Base-by-base conservation (phyloP, 768 basidiomycete genomes). In the Pleurotus sapidus region DNA sequence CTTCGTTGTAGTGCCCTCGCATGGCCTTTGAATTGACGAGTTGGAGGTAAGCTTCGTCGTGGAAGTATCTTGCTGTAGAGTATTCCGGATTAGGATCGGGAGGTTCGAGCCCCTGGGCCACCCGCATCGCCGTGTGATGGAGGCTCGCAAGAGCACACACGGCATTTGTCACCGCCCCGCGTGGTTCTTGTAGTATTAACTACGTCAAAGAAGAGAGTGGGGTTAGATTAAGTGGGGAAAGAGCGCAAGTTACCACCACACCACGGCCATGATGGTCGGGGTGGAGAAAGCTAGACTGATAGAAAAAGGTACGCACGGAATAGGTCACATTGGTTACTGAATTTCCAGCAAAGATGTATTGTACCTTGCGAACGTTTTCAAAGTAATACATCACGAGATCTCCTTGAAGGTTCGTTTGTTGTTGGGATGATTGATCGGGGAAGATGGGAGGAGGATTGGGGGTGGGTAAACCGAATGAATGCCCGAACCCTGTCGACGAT, bases 361-460 rank as follows among this genome's bases (percentile, higher is more conserved):
- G 85, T 57, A 85, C 72, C 62, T 81, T 81, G 18, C 83, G 82
- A 59, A 91, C 86, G 59, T 86, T 78, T 53, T 83, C 81, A 67
- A 93, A 91, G 69, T 91, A 92, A 70, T 91, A 88, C 63, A 84
- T 72, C 53, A 89, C 81, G 60, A 85, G 80, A 38, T 84, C 81
- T 55, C 80, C 77, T 61, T 84, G 81, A 40, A 51, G 34, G 15
- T 49, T 49, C 15, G 49, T 30, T 25, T 30, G 23, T 50, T 23
- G 15, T 14, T 34, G 25, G n/a, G n/a, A 17, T 51, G 25, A 30
- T 38, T 14, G 49, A 17, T 23, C 42, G 20, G 42, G n/a, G 42
- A 45, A 45, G 20, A 34, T 24, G 17, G 25, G 47, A 14, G 59
- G 40, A 38, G 38, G 49, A 49, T 57, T 49, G 46, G 59, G 46